Conservation (phyloP, 176 grass and related monocot genomes). For the Zizania latifolia region DNA sequence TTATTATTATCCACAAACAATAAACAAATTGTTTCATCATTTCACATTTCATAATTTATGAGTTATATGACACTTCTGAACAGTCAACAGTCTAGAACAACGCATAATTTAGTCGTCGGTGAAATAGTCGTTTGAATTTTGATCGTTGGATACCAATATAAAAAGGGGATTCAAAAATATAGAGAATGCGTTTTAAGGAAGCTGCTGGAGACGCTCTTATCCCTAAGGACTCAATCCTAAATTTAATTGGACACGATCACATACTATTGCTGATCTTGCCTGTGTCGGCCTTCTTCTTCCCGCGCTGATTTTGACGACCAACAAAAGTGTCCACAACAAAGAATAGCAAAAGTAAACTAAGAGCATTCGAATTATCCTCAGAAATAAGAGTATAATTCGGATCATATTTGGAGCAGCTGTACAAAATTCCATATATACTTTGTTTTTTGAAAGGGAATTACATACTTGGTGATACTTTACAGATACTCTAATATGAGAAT, state of each 20-base stretch:
- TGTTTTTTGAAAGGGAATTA: background rate
- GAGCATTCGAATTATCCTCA: conserved; percentile 2
- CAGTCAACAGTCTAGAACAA: background rate
- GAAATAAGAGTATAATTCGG: background rate
- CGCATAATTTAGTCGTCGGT: too few relatives aligned
- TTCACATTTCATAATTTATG: background rate
- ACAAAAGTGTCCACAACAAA: background rate
- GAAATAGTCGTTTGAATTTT: too few relatives aligned
- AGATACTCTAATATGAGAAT: background rate
- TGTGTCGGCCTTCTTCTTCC: too few relatives aligned
- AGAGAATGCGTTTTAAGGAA: too few relatives aligned
- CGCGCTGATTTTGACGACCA: conserved; percentile 12
- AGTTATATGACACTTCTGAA: background rate
- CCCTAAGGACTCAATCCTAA: too few relatives aligned
- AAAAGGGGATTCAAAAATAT: too few relatives aligned
- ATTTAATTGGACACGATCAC: too few relatives aligned
- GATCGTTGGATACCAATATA: too few relatives aligned
- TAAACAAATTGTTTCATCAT: background rate
- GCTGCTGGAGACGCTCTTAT: too few relatives aligned
- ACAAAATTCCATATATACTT: background rate
- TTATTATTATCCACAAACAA: background rate
- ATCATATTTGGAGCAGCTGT: conserved; percentile 1
- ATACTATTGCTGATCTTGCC: too few relatives aligned
- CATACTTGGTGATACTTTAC: conserved; percentile 21
- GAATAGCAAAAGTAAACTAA: background rate